Evolutionary conservation across 2,329 filamentous ascomycete genomes (phyloP), one percentile per base, ranked within the genome.

Genomic region (Phialocephala sp.): DNA sequence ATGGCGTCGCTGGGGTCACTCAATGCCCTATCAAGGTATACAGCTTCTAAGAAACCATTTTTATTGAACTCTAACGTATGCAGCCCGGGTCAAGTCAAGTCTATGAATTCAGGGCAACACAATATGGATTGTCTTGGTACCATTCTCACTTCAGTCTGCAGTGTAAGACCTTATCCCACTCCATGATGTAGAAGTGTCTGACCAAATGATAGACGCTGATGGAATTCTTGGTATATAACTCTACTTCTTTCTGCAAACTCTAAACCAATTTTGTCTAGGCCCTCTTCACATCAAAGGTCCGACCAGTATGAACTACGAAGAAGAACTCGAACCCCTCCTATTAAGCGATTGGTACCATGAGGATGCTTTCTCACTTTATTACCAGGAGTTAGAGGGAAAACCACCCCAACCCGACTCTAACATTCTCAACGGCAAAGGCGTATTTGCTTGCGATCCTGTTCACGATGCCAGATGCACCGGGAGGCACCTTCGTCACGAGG

Each of bases 211-310:
- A 58, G 55, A 80, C 60, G 80, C 77, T 73, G 80, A 88, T 59
- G 88, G 88, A 0, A 75, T 88, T 0, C 80, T 83, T 54, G 88
- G 87, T 0, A 58, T 18, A 32, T 58, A 5, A 35, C 5, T 18
- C 5, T 14, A 58, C 4, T 39, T 35, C 36, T 39, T 6, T 36
- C 12, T 20, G 12, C 22, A 5, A 5, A 15, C 36, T 37, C 18
- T 14, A 39, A 58, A 8, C 14, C 20, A 20, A 20, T 24, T 37
- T n/a, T 37, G 37, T 36, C 18, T 3, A 58, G 58, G 58, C 2
- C 81, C 80, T 1, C 84, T 91, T 20, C 75, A 88, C n/a, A 86
- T 89, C 69, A 81, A 88, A 62, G 87, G 87, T 0, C 87, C 87
- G 0, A 80, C 85, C 0, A 82, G 82, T 0, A 79, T 81, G 1